Evolutionary conservation across 768 basidiomycete species (phyloP), one percentile per base, ranked within the genome.

Genomic region (Mycena epipterygia): DNA sequence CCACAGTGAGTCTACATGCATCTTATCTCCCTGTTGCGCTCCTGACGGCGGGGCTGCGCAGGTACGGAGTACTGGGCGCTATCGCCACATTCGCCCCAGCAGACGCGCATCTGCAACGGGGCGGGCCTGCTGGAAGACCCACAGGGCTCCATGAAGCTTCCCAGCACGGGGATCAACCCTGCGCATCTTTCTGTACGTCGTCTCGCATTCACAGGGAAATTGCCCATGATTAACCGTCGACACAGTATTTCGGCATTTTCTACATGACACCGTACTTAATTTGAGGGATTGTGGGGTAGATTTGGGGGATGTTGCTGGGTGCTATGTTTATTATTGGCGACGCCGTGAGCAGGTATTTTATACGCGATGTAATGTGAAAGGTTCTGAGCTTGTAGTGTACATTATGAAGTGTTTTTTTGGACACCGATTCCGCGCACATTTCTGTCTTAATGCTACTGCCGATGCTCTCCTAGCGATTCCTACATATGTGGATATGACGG

Each of bases 41-140:
- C n/a, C 60, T 62, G 21, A 41, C 19, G 4, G 44, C 51, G 30
- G 23, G 29, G n/a, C 39, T 8, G 6, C 32, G 25, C 44, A 73
- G 71, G 62, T 17, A 73, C 63, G n/a, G 71, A 73, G 33, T 73
- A 73, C 58, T 73, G 71, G 71, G 62, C 67, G 7, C 63, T 73
- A 2, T 73, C 71, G 19, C 71, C 71, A 6, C 71, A 73, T 42
- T 73, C 71, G 7, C 71, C 71, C 1, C 71, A 73, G 52, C 71
- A 73, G 30, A 73, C 71, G 21, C 67, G 64, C 23, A 68, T 68
- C 30, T 73, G 71, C 63, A 49, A 8, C 64, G 67, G 37, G n/a
- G 51, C 67, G 0, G 71, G 67, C 19, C 27, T 73, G 0, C 9
- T 42, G 12, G 71, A 73, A 57, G 71, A 73, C 46, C 71, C 71